Conservation (phyloP, 2,329 filamentous ascomycete species). For the Verticillium klebahnii region DNA sequence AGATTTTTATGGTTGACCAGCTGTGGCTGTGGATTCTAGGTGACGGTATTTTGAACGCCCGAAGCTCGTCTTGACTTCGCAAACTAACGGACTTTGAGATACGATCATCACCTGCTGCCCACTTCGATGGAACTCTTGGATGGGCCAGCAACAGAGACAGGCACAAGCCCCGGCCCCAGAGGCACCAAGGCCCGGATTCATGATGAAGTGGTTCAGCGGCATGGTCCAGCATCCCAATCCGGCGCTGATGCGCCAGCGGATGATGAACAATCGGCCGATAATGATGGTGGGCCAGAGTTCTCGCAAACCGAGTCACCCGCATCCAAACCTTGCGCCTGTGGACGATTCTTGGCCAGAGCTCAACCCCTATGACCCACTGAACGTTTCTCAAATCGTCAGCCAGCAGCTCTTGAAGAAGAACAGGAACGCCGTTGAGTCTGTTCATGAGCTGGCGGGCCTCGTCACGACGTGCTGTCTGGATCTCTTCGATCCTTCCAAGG, state of each 20-base stretch:
- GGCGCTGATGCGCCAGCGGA: not conserved
- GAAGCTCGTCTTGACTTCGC: constrained; percentile 9
- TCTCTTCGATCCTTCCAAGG: constrained; percentile 7
- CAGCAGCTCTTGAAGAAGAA: constrained; percentile 10
- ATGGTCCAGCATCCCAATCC: not conserved
- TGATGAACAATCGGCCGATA: not conserved
- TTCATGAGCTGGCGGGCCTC: constrained; percentile 6
- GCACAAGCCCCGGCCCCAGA: not conserved
- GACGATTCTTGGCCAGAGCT: not conserved
- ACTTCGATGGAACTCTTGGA: constrained; percentile 22
- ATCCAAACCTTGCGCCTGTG: constrained; percentile 19
- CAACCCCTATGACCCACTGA: constrained; percentile 17
- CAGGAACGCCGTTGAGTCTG: constrained; percentile 3
- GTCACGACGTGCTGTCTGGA: constrained; percentile 8
- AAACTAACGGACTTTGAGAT: constrained; percentile 18
- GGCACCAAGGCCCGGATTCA: not conserved
- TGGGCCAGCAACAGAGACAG: not conserved
- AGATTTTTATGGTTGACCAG: constrained; percentile 10
- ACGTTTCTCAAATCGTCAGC: constrained; percentile 29
- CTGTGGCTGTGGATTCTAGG: constrained; percentile 40
- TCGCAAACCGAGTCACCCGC: constrained; percentile 24
- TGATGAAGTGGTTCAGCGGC: not conserved
- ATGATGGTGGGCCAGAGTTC: constrained; percentile 11
- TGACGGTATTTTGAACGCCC: constrained; percentile 13
- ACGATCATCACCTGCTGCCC: constrained; percentile 34